Evolutionary conservation across 2,329 filamentous ascomycete genomes (phyloP).

Genomic region (Ascochyta viciae-villosae): DNA sequence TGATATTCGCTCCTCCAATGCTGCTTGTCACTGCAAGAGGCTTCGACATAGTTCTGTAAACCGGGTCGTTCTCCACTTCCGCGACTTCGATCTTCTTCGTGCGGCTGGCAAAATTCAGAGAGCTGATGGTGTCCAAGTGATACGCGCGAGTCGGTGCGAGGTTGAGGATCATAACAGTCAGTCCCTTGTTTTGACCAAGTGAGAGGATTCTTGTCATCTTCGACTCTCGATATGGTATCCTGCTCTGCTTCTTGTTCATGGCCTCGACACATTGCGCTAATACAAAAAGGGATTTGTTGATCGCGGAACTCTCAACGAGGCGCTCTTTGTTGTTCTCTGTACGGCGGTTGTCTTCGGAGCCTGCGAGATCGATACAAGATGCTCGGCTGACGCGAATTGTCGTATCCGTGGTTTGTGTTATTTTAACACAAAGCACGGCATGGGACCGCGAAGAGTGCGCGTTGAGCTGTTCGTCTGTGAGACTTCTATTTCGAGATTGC

Average conservation of each 20-base stretch:
- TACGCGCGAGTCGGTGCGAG: slow-evolving; percentile 90
- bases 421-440: slow-evolving; percentile 87
- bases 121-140: slow-evolving; percentile 91
- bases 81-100: slow-evolving; percentile 96
- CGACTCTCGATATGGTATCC: slow-evolving; percentile 91
- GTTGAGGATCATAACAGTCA: slow-evolving; percentile 97
- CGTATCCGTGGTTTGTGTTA: slow-evolving; percentile 75
- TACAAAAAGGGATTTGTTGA: slow-evolving; percentile 97
- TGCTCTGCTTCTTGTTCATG: slow-evolving; percentile 75
- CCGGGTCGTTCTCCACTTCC: slow-evolving; percentile 93
- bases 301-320: slow-evolving; percentile 92
- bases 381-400: slow-evolving; percentile 78
- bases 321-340: slow-evolving; percentile 94
- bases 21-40: slow-evolving; percentile 47
- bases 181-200: slow-evolving; percentile 90
- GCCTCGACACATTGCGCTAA: slow-evolving; percentile 95
- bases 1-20: slow-evolving; percentile 49
- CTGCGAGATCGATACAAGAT: slow-evolving; percentile 92
- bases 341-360: slow-evolving; percentile 92
- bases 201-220: slow-evolving; percentile 97
- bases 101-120: slow-evolving; percentile 90
- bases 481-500: background rate
- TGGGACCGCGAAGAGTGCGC: slow-evolving; percentile 90
- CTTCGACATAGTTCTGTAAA: slow-evolving; percentile 63
- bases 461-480: slow-evolving; percentile 65